Percentiles rank a stretch among this genome's conserved stretches.
phyloP scores from a whole-genome alignment of 2,329 filamentous ascomycete species.

The Penicillium sp. region DNA sequence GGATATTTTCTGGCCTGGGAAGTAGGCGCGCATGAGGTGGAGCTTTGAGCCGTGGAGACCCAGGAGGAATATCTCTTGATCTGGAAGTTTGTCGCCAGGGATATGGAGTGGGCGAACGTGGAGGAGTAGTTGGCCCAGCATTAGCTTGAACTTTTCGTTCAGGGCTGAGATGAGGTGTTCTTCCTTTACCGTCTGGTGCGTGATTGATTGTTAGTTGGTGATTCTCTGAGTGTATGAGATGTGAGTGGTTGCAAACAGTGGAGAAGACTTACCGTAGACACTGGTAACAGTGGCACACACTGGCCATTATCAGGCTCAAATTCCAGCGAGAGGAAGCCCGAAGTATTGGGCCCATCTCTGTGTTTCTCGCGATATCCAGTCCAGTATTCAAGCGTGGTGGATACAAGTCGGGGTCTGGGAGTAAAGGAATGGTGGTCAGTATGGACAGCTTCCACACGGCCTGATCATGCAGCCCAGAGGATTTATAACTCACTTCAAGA shows the following conservation, averaged over 20 bases:
- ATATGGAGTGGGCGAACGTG: conserved; percentile 17
- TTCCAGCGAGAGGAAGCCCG: conserved; percentile 21
- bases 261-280: conserved; percentile 20
- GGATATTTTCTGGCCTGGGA: conserved; percentile 29
- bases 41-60: conserved; percentile 29
- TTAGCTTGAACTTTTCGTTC: conserved; percentile 26
- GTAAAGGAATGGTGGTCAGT: background rate
- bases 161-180: conserved; percentile 18
- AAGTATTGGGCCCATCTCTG: conserved; percentile 20
- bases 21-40: conserved; percentile 29
- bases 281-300: conserved; percentile 13
- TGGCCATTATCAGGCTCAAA: conserved; percentile 7
- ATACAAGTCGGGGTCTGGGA: conserved; percentile 19
- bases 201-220: background rate
- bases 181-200: conserved; percentile 14
- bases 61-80: conserved; percentile 32
- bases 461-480: background rate
- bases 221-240: background rate
- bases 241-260: background rate
- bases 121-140: conserved; percentile 26
- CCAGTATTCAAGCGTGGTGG: conserved; percentile 23
- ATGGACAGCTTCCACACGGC: background rate
- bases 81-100: conserved; percentile 26
- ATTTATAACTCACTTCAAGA: conserved; percentile 16
- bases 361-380: conserved; percentile 26